Base-by-base conservation (phyloP, 1,284 basidiomycete species). In the Microbotryomycetes sp. region DNA sequence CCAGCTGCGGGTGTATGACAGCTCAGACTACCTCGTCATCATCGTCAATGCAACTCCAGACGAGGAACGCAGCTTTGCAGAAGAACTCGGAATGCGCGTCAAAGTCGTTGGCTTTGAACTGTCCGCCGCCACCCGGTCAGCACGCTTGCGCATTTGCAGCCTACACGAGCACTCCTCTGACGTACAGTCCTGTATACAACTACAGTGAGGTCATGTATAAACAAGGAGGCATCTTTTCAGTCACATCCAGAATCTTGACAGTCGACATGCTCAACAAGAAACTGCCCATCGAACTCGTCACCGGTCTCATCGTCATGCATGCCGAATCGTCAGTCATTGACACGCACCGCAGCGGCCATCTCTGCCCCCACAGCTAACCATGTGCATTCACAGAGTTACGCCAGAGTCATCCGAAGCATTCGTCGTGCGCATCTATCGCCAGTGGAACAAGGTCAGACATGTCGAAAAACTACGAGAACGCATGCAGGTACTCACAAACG, bases 241-340 rank as follows among this genome's bases (percentile, higher is more conserved):
- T 97, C 45, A 98, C 94, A 0, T 92, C 90, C 30, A 85, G 90
- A 27, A 97, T 99, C 67, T 79, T 98, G 27, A 88, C 94, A 49
- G 91, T 94, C 55, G 96, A 98, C 74, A 89, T 98, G 85, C 78
- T 99, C 79, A 89, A 70, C 68, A 82, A 83, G 6, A 87, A 88
- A 68, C 84, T 97, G 15, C 92, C 92, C 0, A 86, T 83, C 0
- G 81, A 88, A 23, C 79, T 91, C 51, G 87, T 98, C 53, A 89
- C 91, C 0, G 94, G 94, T 1, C 81, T 98, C n/a, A 79, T 97
- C 3, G 82, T 98, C n/a, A 74, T 97, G 45, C 92, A 96, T 70
- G 91, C 92, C 1, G 94, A 98, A 74, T 86, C 82, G 91, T 91
- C 71, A 21, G 79, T 74, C 15, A 2, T 56, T 47, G 18, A 24